A percentile compares a stretch with the other conserved stretches of the same genome.
These are phyloP conservation scores for Penicillium psychrofluorescens DNA, from an alignment of 495 filamentous ascomycete species.

Conservation along the genomic window DNA sequence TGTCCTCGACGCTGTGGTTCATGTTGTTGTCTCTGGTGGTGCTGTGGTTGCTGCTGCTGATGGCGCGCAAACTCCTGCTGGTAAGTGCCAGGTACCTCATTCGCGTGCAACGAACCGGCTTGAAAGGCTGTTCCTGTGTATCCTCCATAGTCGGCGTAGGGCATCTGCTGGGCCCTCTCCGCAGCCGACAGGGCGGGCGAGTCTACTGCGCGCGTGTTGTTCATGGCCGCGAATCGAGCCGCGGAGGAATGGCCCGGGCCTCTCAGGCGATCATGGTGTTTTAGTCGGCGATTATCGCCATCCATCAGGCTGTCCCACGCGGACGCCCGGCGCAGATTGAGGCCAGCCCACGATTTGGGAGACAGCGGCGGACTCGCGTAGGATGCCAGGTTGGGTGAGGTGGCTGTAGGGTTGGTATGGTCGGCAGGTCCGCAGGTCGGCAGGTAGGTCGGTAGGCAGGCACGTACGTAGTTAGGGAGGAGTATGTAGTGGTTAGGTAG, in stretches of 20 bases:
- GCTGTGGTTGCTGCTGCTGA: constrained; percentile 23
- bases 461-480: too few species aligned
- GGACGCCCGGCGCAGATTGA: constrained; percentile 34
- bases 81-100: constrained; percentile 35
- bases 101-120: constrained; percentile 31
- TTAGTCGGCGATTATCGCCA: constrained; percentile 53
- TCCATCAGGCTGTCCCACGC: constrained; percentile 53
- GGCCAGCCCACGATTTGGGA: constrained; percentile 48
- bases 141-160: constrained; percentile 29
- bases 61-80: constrained; percentile 30
- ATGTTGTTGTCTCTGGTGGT: constrained; percentile 15
- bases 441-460: too few species aligned
- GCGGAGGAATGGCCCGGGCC: constrained; percentile 21
- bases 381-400: constrained; percentile 48
- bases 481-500: too few species aligned
- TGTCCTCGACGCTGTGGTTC: constrained; percentile 6
- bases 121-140: constrained; percentile 36
- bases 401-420: too few species aligned
- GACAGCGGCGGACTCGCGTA: constrained; percentile 52
- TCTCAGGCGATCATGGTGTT: constrained; percentile 55
- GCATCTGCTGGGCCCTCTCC: constrained; percentile 17
- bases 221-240: constrained; percentile 26
- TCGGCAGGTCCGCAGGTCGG: too few species aligned
- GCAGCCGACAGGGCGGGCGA: too few species aligned
- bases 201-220: neutral